Percentiles rank a stretch among this genome's conserved stretches.
phyloP scores from a whole-genome alignment of 2,329 filamentous ascomycete genomes.

The Rosellinia necatrix region DNA sequence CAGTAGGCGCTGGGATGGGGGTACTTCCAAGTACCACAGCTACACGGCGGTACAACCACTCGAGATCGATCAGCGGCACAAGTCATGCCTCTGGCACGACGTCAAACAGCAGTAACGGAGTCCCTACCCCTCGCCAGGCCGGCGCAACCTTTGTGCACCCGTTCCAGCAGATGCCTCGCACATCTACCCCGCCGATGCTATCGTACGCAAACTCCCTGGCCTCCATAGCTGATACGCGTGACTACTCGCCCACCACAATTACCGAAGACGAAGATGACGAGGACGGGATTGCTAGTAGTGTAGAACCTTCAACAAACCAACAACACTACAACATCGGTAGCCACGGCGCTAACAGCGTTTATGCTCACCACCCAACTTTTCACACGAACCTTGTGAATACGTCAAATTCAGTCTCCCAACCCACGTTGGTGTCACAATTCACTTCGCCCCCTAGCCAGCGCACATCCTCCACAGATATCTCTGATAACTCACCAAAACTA shows the following conservation, averaged over 20 bases:
- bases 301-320: slow-evolving; percentile 9
- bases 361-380: slow-evolving; percentile 39
- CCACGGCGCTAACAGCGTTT: slow-evolving; percentile 25
- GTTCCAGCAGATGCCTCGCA: slow-evolving; percentile 66
- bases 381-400: slow-evolving; percentile 34
- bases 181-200: slow-evolving; percentile 63
- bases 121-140: slow-evolving; percentile 43
- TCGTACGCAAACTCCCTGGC: slow-evolving; percentile 62
- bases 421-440: slow-evolving; percentile 40
- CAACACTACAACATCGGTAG: slow-evolving; percentile 9
- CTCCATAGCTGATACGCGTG: slow-evolving; percentile 53
- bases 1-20: slow-evolving; percentile 16
- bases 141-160: slow-evolving; percentile 62
- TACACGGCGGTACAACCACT: slow-evolving; percentile 56
- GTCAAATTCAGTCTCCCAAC: slow-evolving; percentile 38
- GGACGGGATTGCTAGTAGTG: slow-evolving; percentile 10
- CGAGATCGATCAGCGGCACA: slow-evolving; percentile 61
- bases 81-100: slow-evolving; percentile 62
- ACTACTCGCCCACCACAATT: slow-evolving; percentile 61
- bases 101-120: slow-evolving; percentile 51
- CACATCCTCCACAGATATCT: slow-evolving; percentile 46
- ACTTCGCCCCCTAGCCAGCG: slow-evolving; percentile 48
- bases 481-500: slow-evolving; percentile 33
- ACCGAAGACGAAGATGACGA: slow-evolving; percentile 56
- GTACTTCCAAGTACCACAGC: slow-evolving; percentile 21